Evolutionary conservation across 208 protist genomes (phyloP).

Genomic region (Tetramitus jugosus): DNA sequence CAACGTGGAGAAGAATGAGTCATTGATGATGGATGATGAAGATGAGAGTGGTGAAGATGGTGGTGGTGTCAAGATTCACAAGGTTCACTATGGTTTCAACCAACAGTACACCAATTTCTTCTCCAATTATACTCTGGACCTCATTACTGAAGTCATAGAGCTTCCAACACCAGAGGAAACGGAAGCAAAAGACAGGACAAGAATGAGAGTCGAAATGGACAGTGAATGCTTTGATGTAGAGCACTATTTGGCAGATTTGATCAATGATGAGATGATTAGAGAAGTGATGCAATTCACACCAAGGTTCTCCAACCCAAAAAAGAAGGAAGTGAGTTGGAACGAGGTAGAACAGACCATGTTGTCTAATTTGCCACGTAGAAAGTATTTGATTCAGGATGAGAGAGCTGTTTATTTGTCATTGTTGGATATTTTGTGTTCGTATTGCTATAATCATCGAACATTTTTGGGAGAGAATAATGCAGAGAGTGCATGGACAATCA

Average conservation of each 20-base stretch:
- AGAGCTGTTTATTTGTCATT: neutral
- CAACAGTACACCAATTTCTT: neutral
- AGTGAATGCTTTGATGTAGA: constrained; percentile 11
- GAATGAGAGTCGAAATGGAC: neutral
- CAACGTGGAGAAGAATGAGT: neutral
- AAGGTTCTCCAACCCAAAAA: neutral
- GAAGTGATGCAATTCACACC: neutral
- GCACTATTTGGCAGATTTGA: neutral
- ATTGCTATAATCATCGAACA: constrained; percentile 19
- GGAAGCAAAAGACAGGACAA: neutral
- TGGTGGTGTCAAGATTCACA: neutral
- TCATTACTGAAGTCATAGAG: constrained; percentile 18
- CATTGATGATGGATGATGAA: neutral
- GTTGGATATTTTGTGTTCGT: constrained; percentile 23
- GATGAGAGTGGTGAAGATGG: neutral
- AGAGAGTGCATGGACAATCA: constrained; percentile 75
- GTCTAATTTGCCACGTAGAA: neutral
- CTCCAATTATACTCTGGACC: neutral
- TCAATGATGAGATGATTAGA: neutral
- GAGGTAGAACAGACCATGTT: neutral
- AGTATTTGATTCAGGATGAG: constrained; percentile 1
- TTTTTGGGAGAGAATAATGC: constrained; percentile 21
- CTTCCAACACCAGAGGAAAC: neutral
- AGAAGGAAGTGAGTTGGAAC: neutral
- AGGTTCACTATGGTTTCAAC: constrained; percentile 10